Evolutionary conservation across 1,284 basidiomycete species (phyloP).

Genomic region (Athelia psychrophila): DNA sequence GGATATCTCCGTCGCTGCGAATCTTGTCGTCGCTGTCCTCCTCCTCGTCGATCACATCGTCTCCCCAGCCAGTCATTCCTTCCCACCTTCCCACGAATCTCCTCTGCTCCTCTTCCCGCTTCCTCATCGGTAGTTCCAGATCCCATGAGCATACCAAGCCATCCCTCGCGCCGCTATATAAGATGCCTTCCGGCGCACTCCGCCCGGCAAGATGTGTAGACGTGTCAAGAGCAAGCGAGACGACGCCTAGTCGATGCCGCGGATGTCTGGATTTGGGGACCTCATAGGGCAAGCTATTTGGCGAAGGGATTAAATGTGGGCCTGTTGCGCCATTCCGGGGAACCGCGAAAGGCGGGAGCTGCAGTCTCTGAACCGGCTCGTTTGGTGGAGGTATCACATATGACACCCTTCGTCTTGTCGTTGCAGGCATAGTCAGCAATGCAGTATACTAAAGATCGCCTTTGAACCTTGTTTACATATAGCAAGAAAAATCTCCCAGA

Average conservation of each 20-base stretch:
- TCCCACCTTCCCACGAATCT: slow-evolving; percentile 57
- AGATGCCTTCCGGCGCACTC: slow-evolving; percentile 77
- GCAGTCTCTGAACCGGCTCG: slow-evolving; percentile 61
- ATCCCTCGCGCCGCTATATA: slow-evolving; percentile 93
- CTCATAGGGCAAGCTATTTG: slow-evolving; percentile 16
- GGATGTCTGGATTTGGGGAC: slow-evolving; percentile 45
- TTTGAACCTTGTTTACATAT: too few relatives aligned
- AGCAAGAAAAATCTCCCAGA: too few relatives aligned
- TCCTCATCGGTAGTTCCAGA: slow-evolving; percentile 67
- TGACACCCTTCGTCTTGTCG: slow-evolving; percentile 65
- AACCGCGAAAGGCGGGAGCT: slow-evolving; percentile 64
- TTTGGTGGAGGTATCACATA: slow-evolving; percentile 81
- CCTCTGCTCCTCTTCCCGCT: slow-evolving; percentile 16
- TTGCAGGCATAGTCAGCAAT: neutral
- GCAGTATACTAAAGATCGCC: too few relatives aligned
- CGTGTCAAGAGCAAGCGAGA: slow-evolving; percentile 83
- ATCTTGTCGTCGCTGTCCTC: slow-evolving; percentile 49
- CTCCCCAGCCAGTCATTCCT: slow-evolving; percentile 76
- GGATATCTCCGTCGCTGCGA: slow-evolving; percentile 66
- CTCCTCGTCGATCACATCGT: slow-evolving; percentile 65
- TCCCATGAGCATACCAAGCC: slow-evolving; percentile 94
- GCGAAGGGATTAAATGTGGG: slow-evolving; percentile 58
- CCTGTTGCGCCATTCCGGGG: slow-evolving; percentile 60
- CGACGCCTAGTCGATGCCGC: slow-evolving; percentile 84
- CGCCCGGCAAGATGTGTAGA: slow-evolving; percentile 72